phyloP scores from a whole-genome alignment of 495 filamentous ascomycete genomes.

The Penicillium egyptiacum region DNA sequence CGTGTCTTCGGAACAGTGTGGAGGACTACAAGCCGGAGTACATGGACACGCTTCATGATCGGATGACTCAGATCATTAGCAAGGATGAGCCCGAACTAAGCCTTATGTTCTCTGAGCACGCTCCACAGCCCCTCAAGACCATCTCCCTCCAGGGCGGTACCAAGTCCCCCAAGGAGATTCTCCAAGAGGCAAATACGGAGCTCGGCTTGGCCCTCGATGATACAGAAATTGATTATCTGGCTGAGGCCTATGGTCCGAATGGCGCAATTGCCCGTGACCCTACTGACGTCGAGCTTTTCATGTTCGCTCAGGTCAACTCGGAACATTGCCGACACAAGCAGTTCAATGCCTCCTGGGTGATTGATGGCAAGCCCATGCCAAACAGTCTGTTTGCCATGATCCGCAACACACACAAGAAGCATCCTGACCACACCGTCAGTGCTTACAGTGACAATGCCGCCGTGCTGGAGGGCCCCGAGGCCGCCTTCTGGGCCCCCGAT shows the following conservation, averaged over 20 bases:
- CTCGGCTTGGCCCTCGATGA: constrained; percentile 84
- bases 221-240: constrained; percentile 90
- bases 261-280: constrained; percentile 67
- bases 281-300: constrained; percentile 93
- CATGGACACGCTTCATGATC: constrained; percentile 76
- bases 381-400: constrained; percentile 92
- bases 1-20: constrained; percentile 41
- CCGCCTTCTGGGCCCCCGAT: constrained; percentile 81
- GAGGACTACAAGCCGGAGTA: constrained; percentile 54
- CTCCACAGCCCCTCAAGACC: constrained; percentile 66
- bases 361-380: constrained; percentile 79
- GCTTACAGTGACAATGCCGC: constrained; percentile 98
- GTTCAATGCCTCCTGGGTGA: constrained; percentile 98
- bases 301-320: constrained; percentile 91
- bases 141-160: constrained; percentile 65
- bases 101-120: constrained; percentile 75
- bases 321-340: constrained; percentile 70
- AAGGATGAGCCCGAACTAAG: constrained; percentile 63
- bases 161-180: constrained; percentile 62
- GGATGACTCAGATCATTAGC: constrained; percentile 85
- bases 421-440: constrained; percentile 78
- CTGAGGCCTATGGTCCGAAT: constrained; percentile 74
- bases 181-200: constrained; percentile 77
- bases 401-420: constrained; percentile 79
- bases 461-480: constrained; percentile 74